phyloP scores from a whole-genome alignment of 441 rosid species.

The Syzygium malaccense region DNA sequence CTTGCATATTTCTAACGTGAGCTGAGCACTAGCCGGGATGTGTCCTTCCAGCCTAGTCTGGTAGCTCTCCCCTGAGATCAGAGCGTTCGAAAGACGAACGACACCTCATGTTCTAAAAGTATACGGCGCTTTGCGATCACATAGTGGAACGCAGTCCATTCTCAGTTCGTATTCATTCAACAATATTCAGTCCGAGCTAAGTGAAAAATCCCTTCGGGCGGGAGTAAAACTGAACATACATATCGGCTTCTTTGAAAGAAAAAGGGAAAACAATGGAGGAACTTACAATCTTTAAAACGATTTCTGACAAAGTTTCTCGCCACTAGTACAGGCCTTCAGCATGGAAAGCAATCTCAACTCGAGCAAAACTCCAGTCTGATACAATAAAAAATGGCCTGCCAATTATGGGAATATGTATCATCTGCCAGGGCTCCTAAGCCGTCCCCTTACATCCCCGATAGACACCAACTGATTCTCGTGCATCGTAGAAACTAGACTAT shows the following conservation, averaged over 20 bases:
- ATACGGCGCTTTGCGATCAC: background rate
- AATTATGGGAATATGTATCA: background rate
- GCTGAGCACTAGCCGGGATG: too few species aligned
- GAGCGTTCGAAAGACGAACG: too few species aligned
- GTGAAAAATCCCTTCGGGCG: background rate
- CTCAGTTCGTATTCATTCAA: background rate
- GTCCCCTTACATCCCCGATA: background rate
- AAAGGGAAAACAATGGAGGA: accelerated
- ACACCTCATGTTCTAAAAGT: background rate
- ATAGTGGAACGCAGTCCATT: background rate
- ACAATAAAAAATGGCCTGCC: background rate
- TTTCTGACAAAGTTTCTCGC: background rate
- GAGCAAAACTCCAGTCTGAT: background rate
- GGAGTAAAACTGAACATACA: background rate
- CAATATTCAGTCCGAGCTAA: background rate
- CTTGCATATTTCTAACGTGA: too few species aligned
- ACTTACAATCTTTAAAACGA: background rate
- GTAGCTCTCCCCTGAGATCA: too few species aligned
- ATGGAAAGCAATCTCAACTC: background rate
- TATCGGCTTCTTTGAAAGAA: background rate
- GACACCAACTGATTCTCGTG: background rate
- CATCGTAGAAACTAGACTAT: background rate
- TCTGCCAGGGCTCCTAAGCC: background rate
- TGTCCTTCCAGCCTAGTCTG: too few species aligned
- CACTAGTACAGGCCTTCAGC: background rate